These are phyloP conservation scores for Phytophthora tubulina DNA, from an alignment of 352 stramenopile species.

Conservation along the genomic window DNA sequence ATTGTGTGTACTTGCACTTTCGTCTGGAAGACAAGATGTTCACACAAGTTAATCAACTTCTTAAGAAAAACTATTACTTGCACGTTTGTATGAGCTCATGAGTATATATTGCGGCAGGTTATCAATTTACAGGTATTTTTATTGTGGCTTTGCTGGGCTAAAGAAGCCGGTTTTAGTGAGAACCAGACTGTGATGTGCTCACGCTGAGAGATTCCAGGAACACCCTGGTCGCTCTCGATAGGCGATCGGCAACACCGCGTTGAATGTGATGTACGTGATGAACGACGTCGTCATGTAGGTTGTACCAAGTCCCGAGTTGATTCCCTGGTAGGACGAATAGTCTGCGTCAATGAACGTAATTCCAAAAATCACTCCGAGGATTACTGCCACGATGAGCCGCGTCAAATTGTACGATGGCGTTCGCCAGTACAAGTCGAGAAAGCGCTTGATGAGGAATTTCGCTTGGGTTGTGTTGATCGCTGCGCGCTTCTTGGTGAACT, in stretches of 20 bases:
- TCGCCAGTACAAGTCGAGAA: conserved; percentile 17
- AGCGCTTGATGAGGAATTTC: conserved; percentile 16
- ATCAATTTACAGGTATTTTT: too few species aligned
- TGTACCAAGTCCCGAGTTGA: conserved; percentile 59
- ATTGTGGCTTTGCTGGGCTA: too few species aligned
- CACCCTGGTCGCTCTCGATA: conserved; percentile 14
- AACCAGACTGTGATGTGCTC: too few species aligned
- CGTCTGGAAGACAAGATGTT: too few species aligned
- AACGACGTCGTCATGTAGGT: conserved; percentile 71
- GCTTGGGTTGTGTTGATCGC: conserved; percentile 14
- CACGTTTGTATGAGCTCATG: too few species aligned
- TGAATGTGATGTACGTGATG: conserved; percentile 34
- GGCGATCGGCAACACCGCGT: conserved; percentile 53
- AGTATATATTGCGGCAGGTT: too few species aligned
- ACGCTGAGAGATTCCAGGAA: too few species aligned
- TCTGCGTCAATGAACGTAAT: conserved; percentile 27
- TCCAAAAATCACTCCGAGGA: conserved; percentile 18
- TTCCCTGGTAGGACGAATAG: conserved; percentile 37
- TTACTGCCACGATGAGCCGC: conserved; percentile 18
- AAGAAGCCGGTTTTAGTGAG: too few species aligned
- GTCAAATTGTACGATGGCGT: conserved; percentile 26
- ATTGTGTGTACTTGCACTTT: too few species aligned
- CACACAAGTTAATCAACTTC: too few species aligned
- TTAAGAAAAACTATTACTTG: too few species aligned
- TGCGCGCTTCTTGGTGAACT: conserved; percentile 14